Base-by-base conservation (phyloP, 2,329 filamentous ascomycete genomes). In the Acephala macrosclerotiorum region DNA sequence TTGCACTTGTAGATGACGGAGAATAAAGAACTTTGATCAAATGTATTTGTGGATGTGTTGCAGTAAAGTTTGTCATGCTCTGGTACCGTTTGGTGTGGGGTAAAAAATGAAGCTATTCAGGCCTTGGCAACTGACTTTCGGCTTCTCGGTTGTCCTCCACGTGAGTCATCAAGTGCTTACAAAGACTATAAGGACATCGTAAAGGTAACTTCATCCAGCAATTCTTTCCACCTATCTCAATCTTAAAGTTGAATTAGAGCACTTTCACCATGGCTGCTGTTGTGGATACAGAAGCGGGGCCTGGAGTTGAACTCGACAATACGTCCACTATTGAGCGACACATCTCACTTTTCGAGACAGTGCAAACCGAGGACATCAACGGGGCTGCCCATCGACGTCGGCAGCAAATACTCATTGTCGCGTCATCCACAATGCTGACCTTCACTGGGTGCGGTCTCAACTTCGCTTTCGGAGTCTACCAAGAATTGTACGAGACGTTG, bases 381-480 rank as follows among this genome's bases (percentile, higher is more conserved):
- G 18, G 4, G 18, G 11, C 45, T 49, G 18, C 20, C 18, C 47
- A 25, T 14, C 38, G 22, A 40, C 29, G 18, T 14, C 29, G n/a
- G 22, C 55, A 58, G 22, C 55, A 58, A 16, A 36, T 58, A 1
- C n/a, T 58, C 14, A 58, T 58, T 22, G 29, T 58, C 18, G 22
- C 20, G 18, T 58, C 33, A 22, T 18, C 33, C 12, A 36, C 36
- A 20, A 14, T 40, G 9, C 16, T 58, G 8, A 58, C 55, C 1
- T 60, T 64, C 38, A 64, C 62, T 5, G 58, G 36, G 14, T 64
- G 62, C 22, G 62, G 62, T 25, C 73, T 79, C 22, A 77, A 75
- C 55, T 80, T 80, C 61, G 74, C 76, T 11, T 80, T 79, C 47
- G 79, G 79, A 36, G 76, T 80, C 42, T 80, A 79, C 55, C 78